These are phyloP conservation scores for Oryza meridionalis DNA, from an alignment of 176 grass and related monocot species.

Conservation along the genomic window DNA sequence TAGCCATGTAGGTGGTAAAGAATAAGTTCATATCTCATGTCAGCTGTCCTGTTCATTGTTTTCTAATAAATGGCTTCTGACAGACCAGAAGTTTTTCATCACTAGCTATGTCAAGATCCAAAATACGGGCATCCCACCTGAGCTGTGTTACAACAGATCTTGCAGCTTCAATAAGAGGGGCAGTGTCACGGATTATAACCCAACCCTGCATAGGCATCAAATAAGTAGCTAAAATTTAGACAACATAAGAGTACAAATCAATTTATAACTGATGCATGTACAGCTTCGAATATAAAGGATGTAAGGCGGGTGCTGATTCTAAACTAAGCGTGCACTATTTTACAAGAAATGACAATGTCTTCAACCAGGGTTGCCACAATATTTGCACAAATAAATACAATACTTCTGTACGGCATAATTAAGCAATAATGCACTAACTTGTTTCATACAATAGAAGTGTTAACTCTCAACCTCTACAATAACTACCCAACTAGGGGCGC, in stretches of 20 bases:
- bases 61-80: slow-evolving; percentile 91
- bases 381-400: not conserved
- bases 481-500: too few relatives aligned
- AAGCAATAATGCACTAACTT: not conserved
- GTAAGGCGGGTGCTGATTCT: slow-evolving; percentile 1
- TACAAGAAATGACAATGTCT: slow-evolving; percentile 10
- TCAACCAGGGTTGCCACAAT: not conserved
- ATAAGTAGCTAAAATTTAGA: slow-evolving; percentile 31
- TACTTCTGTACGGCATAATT: not conserved
- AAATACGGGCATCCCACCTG: slow-evolving; percentile 85
- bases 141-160: slow-evolving; percentile 80
- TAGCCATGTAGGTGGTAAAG: slow-evolving; percentile 20
- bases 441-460: too few relatives aligned
- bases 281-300: not conserved
- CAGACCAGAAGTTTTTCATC: slow-evolving; percentile 93
- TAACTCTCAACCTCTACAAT: too few relatives aligned
- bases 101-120: slow-evolving; percentile 84
- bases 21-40: slow-evolving; percentile 51
- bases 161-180: slow-evolving; percentile 75
- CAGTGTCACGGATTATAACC: slow-evolving; percentile 76
- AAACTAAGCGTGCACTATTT: not conserved
- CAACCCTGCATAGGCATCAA: slow-evolving; percentile 73
- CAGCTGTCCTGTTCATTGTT: slow-evolving; percentile 55
- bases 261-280: not conserved
- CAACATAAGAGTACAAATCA: not conserved